Conservation (phyloP, 345 rosid species). For the Aethionema arabicum region DNA sequence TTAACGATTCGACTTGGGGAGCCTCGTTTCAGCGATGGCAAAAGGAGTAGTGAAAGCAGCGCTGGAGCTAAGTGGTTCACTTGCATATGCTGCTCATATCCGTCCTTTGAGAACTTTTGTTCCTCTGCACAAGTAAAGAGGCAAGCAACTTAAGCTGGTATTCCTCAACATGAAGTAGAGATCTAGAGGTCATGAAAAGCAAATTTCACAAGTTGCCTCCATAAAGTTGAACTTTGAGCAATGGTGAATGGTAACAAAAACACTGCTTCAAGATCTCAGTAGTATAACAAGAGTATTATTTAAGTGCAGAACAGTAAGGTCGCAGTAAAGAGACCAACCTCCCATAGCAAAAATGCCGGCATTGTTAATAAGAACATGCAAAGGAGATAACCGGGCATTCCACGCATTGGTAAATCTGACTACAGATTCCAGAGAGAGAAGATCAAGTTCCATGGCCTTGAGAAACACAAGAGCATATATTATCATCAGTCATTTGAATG, state of each 20-base stretch:
- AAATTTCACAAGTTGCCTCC: neutral
- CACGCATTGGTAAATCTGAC: slow-evolving; percentile 64
- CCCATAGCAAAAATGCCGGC: slow-evolving; percentile 95
- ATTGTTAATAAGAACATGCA: slow-evolving; percentile 84
- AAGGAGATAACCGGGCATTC: slow-evolving; percentile 62
- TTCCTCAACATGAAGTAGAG: slow-evolving; percentile 2
- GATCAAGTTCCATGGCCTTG: slow-evolving; percentile 94
- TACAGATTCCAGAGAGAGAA: slow-evolving; percentile 82
- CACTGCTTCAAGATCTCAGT: neutral
- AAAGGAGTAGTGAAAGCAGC: slow-evolving; percentile 71
- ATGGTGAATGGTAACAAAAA: neutral
- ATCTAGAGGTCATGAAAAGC: slow-evolving; percentile 1
- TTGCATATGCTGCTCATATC: slow-evolving; percentile 89
- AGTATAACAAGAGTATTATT: neutral
- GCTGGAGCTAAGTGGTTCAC: slow-evolving; percentile 96
- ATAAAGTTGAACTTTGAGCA: neutral
- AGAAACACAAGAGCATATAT: slow-evolving; percentile 3
- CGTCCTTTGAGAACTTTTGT: slow-evolving; percentile 84
- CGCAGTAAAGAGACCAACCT: slow-evolving; percentile 44
- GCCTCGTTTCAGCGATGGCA: slow-evolving; percentile 83
- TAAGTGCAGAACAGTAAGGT: neutral
- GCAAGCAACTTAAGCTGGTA: slow-evolving; percentile 21
- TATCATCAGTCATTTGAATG: slow-evolving; percentile 21
- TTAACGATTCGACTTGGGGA: slow-evolving; percentile 84
- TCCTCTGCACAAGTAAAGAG: slow-evolving; percentile 47